These are phyloP conservation scores for Puccinellia tenuiflora DNA, from an alignment of 176 grass and related monocot species.

Conservation along the genomic window DNA sequence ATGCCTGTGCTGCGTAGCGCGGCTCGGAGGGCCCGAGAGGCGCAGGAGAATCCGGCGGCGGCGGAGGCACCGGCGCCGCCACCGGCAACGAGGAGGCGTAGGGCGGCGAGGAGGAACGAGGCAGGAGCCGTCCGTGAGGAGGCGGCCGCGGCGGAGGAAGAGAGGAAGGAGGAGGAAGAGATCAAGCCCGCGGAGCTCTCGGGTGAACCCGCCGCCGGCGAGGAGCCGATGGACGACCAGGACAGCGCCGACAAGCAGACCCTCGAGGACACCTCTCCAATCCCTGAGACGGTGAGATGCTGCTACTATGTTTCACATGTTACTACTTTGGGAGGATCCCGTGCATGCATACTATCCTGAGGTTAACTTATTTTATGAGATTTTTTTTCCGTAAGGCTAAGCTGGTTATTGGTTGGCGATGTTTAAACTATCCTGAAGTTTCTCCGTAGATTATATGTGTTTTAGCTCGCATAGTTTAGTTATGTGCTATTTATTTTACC, in stretches of 20 bases:
- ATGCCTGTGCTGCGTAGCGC: slow-evolving; percentile 76
- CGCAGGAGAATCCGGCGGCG: slow-evolving; percentile 45
- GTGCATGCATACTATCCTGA: background rate
- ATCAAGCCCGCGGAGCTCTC: slow-evolving; percentile 39
- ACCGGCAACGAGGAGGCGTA: slow-evolving; percentile 32
- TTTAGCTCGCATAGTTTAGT: background rate
- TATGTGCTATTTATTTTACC: background rate
- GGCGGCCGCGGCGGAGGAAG: slow-evolving; percentile 13
- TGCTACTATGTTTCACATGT: background rate
- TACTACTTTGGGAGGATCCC: background rate
- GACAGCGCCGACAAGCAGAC: slow-evolving; percentile 60
- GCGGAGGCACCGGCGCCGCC: slow-evolving; percentile 29
- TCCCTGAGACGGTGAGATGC: slow-evolving; percentile 74
- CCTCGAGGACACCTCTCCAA: slow-evolving; percentile 52
- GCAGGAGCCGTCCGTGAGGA: slow-evolving; percentile 11
- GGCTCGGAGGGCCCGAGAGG: slow-evolving; percentile 55
- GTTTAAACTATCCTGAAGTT: background rate
- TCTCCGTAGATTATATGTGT: background rate
- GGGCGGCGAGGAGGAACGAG: slow-evolving; percentile 33
- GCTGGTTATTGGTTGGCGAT: background rate
- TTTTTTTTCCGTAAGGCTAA: background rate
- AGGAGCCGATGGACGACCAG: slow-evolving; percentile 54
- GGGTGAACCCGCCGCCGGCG: slow-evolving; percentile 26
- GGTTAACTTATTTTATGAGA: background rate
- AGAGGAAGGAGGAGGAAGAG: slow-evolving; percentile 25